A percentile compares a stretch with the other conserved stretches of the same genome.
Evolutionary conservation across 2,329 filamentous ascomycete genomes (phyloP).

Genomic region (Penicillium sp.): DNA sequence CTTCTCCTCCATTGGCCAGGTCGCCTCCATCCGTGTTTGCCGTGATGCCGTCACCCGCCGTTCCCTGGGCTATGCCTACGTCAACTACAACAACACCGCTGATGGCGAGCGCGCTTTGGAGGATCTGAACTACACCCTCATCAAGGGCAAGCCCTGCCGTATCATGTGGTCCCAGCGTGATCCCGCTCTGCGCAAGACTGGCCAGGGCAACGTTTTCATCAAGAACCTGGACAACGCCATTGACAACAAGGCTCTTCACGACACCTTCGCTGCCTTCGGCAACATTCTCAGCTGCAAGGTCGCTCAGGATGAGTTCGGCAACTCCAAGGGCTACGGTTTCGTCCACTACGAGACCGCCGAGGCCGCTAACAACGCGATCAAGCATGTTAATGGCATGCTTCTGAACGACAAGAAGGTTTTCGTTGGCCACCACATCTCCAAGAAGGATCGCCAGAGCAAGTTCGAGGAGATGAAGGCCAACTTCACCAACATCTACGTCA

Average conservation of each 20-base stretch:
- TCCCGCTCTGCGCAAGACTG: conserved; percentile 97
- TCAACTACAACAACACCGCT: conserved; percentile 98
- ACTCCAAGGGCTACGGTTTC: conserved; percentile 98
- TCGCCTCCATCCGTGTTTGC: conserved; percentile 99
- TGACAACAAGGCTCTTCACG: conserved; percentile 99
- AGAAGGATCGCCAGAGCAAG: conserved; percentile 99
- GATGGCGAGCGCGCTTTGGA: conserved; percentile 98
- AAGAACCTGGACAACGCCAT: conserved; percentile 99
- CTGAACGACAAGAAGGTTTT: conserved; percentile 99
- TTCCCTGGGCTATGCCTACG: conserved; percentile 98
- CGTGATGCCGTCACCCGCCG: conserved; percentile 97
- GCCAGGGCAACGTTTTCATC: conserved; percentile 99
- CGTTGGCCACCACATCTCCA: conserved; percentile 97
- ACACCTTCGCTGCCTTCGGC: conserved; percentile 97
- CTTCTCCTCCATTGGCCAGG: conserved; percentile 98
- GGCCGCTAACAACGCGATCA: conserved; percentile 94
- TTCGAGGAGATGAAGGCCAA: conserved; percentile 99
- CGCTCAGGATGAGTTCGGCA: conserved; percentile 92
- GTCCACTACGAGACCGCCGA: conserved; percentile 99
- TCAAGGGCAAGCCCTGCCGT: conserved; percentile 97
- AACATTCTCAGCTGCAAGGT: conserved; percentile 99
- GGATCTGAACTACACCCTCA: conserved; percentile 99
- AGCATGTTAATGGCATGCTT: conserved; percentile 99
- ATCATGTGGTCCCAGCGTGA: conserved; percentile 99
- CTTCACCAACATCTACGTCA: conserved; percentile 99